Conservation (phyloP, 2,329 filamentous ascomycete genomes). For the Stagonosporopsis tanaceti region DNA sequence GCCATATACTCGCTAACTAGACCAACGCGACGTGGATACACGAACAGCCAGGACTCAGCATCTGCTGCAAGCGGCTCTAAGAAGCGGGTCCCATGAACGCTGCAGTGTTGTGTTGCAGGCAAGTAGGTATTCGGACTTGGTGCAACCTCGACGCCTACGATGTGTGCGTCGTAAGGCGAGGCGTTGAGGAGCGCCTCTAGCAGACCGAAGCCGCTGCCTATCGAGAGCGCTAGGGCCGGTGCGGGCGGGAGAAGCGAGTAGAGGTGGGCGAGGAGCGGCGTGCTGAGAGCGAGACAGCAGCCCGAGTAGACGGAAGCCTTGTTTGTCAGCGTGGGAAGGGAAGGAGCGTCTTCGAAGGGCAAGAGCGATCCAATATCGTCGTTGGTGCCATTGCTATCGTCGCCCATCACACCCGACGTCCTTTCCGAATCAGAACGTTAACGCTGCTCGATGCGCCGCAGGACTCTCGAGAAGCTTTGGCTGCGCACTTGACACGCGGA, state of each 20-base stretch:
- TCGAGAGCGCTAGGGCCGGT: constrained; percentile 48
- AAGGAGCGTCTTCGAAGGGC: neutral
- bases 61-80: constrained; percentile 52
- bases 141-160: constrained; percentile 60
- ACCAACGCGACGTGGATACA: constrained; percentile 60
- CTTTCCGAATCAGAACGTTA: neutral
- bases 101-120: constrained; percentile 50
- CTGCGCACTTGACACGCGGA: neutral
- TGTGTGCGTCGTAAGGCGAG: constrained; percentile 27
- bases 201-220: constrained; percentile 62
- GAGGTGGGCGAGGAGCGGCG: constrained; percentile 38
- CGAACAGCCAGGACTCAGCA: constrained; percentile 60
- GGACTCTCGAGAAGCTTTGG: neutral
- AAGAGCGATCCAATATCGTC: constrained; percentile 1
- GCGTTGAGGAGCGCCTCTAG: constrained; percentile 56
- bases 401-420: neutral
- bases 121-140: constrained; percentile 57
- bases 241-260: constrained; percentile 32
- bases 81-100: constrained; percentile 56
- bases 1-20: constrained; percentile 57
- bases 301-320: constrained; percentile 38
- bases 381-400: constrained; percentile 5
- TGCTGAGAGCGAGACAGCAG: constrained; percentile 49
- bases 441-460: neutral
- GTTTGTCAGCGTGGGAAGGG: constrained; percentile 28